A percentile compares a stretch with the other conserved stretches of the same genome.
phyloP scores from a whole-genome alignment of 2,329 filamentous ascomycete species.

The Fusarium haematococcum region DNA sequence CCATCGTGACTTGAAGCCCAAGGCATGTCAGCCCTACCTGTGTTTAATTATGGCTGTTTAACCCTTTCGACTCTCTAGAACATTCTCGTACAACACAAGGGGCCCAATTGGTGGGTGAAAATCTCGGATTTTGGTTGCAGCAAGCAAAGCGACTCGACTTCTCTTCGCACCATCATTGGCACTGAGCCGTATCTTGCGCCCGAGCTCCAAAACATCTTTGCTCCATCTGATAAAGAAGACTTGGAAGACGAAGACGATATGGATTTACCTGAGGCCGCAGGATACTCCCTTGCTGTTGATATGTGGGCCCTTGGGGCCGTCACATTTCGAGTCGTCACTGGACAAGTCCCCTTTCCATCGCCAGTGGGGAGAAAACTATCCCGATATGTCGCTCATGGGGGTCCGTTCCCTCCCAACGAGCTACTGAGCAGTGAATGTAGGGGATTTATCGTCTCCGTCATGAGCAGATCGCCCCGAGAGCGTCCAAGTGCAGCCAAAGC shows the following conservation, averaged over 20 bases:
- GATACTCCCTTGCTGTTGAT: neutral
- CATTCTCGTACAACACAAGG: conserved; percentile 1
- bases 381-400: neutral
- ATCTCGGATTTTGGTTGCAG: conserved; percentile 7
- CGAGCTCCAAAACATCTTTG: neutral
- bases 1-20: conserved; percentile 3
- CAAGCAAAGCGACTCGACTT: neutral
- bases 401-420: neutral
- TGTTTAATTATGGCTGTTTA: too few species aligned
- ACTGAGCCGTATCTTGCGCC: conserved; percentile 1
- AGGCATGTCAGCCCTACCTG: neutral
- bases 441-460: neutral
- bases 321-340: neutral
- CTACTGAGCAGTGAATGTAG: neutral
- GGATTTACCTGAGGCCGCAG: neutral
- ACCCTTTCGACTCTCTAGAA: neutral
- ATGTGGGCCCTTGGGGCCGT: conserved; percentile 11
- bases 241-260: neutral
- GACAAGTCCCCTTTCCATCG: neutral
- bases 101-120: conserved; percentile 15
- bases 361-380: neutral
- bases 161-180: neutral
- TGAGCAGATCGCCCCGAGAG: neutral
- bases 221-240: neutral
- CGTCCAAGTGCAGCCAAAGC: neutral